Evolutionary conservation across 1,284 basidiomycete species (phyloP), one percentile per base, ranked within the genome.

Genomic region (Naganishia sp.): DNA sequence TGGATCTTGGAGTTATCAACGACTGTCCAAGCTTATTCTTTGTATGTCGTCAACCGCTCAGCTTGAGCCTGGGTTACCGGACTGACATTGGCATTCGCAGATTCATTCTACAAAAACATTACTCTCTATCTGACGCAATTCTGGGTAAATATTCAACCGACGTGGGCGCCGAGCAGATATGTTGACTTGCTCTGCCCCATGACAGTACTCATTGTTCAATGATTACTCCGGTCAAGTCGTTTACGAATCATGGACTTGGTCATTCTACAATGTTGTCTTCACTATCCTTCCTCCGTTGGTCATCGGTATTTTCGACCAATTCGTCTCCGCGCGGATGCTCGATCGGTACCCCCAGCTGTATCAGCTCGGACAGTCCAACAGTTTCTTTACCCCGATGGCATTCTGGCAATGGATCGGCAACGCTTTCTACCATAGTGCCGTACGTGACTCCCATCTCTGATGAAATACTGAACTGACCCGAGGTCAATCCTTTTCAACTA

Each of bases 201-300:
- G 54, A 4, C 69, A 94, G 95, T 99, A 88, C 79, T 97, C 96
- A 47, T 94, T 96, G 84, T 90, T 94, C 84, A 97, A 96, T 83
- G 95, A 94, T 75, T 99, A 98, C 81, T 98, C 94, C 2, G 96
- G 95, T 23, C 95, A 99, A 80, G 94, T 98, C 70, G 90, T 93
- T 55, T 96, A 94, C 78, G 96, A 99, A 81, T 96, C 93, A 23
- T 99, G 96, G 96, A 96, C 95, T 6, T 86, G 99, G 74, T 95
- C 92, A 0, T 83, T 92, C 72, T 94, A 93, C 82, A 94, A 94
- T 75, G 91, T 97, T 72, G 79, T 94, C 55, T 97, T 96, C 82
- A 94, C 93, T 39, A 86, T 99, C 53, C 84, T 99, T 2, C 96
- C 96, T 0, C 96, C 96, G 0, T 84, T 99, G 60, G 96, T 99